These are phyloP conservation scores for Pythium aquatile DNA, from an alignment of 352 stramenopile genomes.

Conservation along the genomic window DNA sequence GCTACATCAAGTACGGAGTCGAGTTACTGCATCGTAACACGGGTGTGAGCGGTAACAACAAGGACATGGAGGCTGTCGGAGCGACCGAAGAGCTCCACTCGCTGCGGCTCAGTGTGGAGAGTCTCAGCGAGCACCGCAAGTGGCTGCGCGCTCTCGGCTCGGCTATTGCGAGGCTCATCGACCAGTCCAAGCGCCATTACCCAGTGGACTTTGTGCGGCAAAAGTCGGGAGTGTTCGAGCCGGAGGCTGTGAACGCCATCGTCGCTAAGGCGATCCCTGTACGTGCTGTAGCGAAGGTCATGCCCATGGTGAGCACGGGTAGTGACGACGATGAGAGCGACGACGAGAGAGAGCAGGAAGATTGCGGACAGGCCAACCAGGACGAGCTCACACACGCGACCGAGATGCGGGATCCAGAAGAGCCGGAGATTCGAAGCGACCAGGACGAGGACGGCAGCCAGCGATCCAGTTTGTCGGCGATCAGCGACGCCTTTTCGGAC, in stretches of 20 bases:
- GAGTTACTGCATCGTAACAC: conserved; percentile 34
- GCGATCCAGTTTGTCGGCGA: conserved; percentile 13
- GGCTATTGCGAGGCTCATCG: conserved; percentile 45
- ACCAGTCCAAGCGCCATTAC: conserved; percentile 36
- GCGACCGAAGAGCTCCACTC: conserved; percentile 19
- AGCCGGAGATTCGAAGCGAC: conserved; percentile 9
- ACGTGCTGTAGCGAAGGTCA: conserved; percentile 10
- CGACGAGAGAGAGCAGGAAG: not conserved
- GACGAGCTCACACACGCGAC: not conserved
- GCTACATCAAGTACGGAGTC: conserved; percentile 46
- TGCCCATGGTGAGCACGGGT: conserved; percentile 1
- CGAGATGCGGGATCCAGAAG: conserved; percentile 10
- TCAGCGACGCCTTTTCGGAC: conserved; percentile 12
- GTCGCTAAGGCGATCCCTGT: conserved; percentile 16
- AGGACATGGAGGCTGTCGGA: not conserved
- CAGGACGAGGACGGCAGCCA: conserved; percentile 8
- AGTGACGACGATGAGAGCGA: conserved; percentile 1
- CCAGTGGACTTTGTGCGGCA: conserved; percentile 14
- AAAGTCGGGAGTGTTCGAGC: conserved; percentile 9
- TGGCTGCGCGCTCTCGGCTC: conserved; percentile 51
- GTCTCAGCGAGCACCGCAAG: conserved; percentile 34
- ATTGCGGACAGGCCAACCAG: conserved; percentile 7
- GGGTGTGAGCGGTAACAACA: not conserved
- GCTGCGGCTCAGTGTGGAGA: conserved; percentile 39
- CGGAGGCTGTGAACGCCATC: conserved; percentile 12